Conservation (phyloP, 2,329 filamentous ascomycete genomes). For the Pyrenophora teres region DNA sequence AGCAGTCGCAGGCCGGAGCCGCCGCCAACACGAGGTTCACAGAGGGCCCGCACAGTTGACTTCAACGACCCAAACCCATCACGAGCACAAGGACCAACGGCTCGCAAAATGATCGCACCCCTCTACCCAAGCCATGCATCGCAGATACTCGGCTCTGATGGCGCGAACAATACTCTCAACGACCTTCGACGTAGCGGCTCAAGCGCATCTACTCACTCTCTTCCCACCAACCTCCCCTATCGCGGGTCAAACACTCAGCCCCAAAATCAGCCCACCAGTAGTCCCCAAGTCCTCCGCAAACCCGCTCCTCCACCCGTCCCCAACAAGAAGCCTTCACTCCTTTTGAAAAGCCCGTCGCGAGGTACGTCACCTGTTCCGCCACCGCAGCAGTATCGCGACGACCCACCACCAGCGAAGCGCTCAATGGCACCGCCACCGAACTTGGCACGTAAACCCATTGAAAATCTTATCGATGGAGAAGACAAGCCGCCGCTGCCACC, state of each 20-base stretch:
- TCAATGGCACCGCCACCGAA: constrained; percentile 31
- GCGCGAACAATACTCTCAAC: constrained; percentile 19
- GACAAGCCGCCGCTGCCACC: constrained; percentile 40
- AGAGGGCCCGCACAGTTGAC: constrained; percentile 36
- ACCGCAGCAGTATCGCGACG: constrained; percentile 32
- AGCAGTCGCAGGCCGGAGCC: constrained; percentile 32
- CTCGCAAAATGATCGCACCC: constrained; percentile 41
- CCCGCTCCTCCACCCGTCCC: constrained; percentile 41
- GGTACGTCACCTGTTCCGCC: constrained; percentile 12
- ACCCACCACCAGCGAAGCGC: constrained; percentile 26
- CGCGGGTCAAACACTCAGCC: constrained; percentile 15
- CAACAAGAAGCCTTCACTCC: constrained; percentile 40
- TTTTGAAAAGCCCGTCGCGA: constrained; percentile 18
- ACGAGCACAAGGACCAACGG: constrained; percentile 30
- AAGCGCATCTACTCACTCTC: constrained; percentile 38
- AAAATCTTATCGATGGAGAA: constrained; percentile 26
- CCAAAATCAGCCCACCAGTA: constrained; percentile 13
- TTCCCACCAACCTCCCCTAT: constrained; percentile 27
- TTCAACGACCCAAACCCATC: constrained; percentile 33
- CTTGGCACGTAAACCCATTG: constrained; percentile 21
- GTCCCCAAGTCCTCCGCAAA: constrained; percentile 40
- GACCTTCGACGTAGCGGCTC: constrained; percentile 32
- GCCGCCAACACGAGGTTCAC: constrained; percentile 39
- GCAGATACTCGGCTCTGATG: constrained; percentile 31
- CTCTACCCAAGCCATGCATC: constrained; percentile 29